Percentiles rank a stretch among this genome's conserved stretches.
Conservation (phyloP, 192 early-diverging fungal genomes). For the Backusella sp. region DNA sequence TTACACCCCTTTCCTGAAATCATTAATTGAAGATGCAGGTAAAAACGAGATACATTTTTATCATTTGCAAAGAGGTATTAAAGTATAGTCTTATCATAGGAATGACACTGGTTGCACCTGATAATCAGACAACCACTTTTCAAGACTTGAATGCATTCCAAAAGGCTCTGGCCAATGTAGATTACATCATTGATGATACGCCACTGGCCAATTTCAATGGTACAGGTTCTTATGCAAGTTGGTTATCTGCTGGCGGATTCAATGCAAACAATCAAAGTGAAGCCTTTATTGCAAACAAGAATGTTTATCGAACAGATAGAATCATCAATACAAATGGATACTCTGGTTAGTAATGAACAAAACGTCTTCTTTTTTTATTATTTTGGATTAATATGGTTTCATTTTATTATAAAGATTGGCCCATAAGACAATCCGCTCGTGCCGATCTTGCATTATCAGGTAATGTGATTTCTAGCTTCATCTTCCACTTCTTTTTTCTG, state of each 20-base stretch:
- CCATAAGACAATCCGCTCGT: background rate
- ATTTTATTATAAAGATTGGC: slow-evolving; percentile 1
- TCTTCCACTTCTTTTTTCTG: background rate
- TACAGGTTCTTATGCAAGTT: background rate
- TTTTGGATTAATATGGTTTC: background rate
- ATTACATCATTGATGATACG: slow-evolving; percentile 17
- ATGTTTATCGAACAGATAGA: background rate
- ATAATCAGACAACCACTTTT: slow-evolving; percentile 3
- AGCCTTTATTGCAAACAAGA: slow-evolving; percentile 1
- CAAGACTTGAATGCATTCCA: background rate
- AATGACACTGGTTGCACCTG: background rate
- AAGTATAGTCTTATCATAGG: background rate
- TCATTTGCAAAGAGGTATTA: background rate
- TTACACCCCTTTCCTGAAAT: background rate
- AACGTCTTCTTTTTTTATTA: background rate
- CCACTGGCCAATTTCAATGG: background rate
- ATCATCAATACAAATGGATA: background rate
- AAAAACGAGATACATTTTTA: background rate
- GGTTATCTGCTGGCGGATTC: slow-evolving; percentile 7
- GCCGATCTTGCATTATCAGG: slow-evolving; percentile 12
- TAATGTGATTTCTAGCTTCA: background rate
- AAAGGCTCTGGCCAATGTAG: background rate
- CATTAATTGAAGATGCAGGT: slow-evolving; percentile 13
- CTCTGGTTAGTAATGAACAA: background rate
- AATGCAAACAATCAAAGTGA: background rate